phyloP scores from a whole-genome alignment of 768 basidiomycete species.

The Lyophyllum shimeji region DNA sequence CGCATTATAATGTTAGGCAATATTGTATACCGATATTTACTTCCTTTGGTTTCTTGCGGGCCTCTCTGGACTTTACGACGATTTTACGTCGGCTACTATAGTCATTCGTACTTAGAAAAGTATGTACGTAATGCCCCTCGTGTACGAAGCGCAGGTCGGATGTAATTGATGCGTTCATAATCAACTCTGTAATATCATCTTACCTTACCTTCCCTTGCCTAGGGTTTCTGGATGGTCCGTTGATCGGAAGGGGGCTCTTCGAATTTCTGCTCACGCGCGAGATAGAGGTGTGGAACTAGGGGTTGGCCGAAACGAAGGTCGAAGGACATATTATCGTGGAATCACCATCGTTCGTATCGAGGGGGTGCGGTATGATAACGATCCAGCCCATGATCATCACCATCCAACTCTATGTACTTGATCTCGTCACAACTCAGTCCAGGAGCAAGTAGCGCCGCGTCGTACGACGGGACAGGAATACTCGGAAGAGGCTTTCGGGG shows the following conservation, averaged over 20 bases:
- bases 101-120: neutral
- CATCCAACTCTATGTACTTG: conserved; percentile 3
- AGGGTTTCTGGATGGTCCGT: too few relatives aligned
- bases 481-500: conserved; percentile 17
- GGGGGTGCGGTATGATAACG: conserved; percentile 9
- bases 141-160: neutral
- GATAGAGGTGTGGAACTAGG: too few relatives aligned
- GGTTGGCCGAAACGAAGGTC: too few relatives aligned
- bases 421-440: conserved; percentile 6
- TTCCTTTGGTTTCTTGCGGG: neutral
- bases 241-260: too few relatives aligned
- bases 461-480: conserved; percentile 18
- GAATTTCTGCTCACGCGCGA: neutral
- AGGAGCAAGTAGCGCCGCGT: conserved; percentile 10
- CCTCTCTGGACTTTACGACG: neutral
- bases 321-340: neutral
- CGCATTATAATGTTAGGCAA: neutral
- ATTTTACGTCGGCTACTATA: neutral
- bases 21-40: neutral
- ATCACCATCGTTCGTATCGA: conserved; percentile 17
- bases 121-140: neutral
- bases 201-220: too few relatives aligned
- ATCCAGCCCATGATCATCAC: neutral
- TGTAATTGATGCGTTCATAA: neutral
- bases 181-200: neutral